phyloP scores from a whole-genome alignment of 176 grass and related monocot genomes.

The Phoenix roebelenii region DNA sequence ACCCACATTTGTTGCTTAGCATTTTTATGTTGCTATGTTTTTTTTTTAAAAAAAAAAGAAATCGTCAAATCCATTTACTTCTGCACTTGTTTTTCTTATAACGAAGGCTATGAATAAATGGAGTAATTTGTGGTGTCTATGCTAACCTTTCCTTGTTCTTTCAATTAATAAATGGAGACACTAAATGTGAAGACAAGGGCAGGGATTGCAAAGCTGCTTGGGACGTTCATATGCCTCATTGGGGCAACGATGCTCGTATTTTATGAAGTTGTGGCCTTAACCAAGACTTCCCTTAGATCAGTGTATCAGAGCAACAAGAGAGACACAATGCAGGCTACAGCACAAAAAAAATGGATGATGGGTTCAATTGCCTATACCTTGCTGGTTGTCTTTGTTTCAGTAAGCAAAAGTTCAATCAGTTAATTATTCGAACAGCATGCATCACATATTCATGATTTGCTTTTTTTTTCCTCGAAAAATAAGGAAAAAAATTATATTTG shows the following conservation, averaged over 20 bases:
- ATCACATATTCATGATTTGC: too few species aligned
- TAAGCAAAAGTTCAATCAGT: constrained; percentile 18
- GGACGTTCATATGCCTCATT: constrained; percentile 46
- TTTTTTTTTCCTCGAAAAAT: too few species aligned
- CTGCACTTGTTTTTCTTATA: too few species aligned
- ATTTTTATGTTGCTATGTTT: too few species aligned
- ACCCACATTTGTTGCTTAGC: too few species aligned
- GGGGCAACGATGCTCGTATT: constrained; percentile 53
- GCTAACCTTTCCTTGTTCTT: neutral
- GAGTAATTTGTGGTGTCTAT: too few species aligned
- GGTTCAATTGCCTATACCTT: constrained; percentile 47
- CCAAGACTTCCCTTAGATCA: constrained; percentile 1
- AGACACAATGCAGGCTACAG: neutral
- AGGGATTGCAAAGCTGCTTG: constrained; percentile 37
- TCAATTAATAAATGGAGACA: constrained; percentile 29
- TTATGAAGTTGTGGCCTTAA: constrained; percentile 46
- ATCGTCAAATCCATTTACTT: too few species aligned
- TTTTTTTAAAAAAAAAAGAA: too few species aligned
- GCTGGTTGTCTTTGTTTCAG: constrained; percentile 33
- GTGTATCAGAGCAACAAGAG: neutral
- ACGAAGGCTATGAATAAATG: too few species aligned
- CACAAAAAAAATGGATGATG: constrained; percentile 27
- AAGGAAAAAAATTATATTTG: too few species aligned
- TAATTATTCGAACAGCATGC: too few species aligned
- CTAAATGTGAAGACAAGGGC: constrained; percentile 43